Percentiles rank a stretch among this genome's conserved stretches.
Evolutionary conservation across 139 green algal species (phyloP).

Genomic region (Yamagishiella unicocca): DNA sequence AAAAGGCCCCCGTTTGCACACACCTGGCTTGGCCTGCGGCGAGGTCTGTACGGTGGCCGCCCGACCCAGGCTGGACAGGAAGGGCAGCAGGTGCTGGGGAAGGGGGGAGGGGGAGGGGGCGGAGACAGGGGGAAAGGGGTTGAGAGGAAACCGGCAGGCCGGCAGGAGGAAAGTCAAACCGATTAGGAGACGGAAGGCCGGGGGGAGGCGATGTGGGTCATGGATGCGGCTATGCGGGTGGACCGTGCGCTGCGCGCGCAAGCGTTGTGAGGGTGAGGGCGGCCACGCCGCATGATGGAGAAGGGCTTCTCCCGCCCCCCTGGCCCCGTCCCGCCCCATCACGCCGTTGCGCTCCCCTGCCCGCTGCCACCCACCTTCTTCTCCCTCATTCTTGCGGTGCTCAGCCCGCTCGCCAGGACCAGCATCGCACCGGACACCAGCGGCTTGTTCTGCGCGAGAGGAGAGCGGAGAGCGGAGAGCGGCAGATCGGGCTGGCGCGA

Average conservation of each 20-base stretch:
- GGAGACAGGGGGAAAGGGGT: not conserved
- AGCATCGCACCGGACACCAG: slow-evolving; percentile 74
- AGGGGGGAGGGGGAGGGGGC: not conserved
- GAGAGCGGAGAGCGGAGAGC: no score
- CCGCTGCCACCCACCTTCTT: slow-evolving; percentile 51
- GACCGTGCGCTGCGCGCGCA: no score
- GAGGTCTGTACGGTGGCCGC: slow-evolving; percentile 38
- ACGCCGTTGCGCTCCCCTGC: no score
- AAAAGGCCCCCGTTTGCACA: no score
- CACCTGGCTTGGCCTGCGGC: slow-evolving; percentile 52
- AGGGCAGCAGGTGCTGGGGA: slow-evolving; percentile 57
- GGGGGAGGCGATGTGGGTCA: no score
- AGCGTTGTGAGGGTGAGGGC: no score
- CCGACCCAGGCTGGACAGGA: slow-evolving; percentile 22
- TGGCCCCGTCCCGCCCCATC: not conserved
- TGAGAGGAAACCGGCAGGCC: not conserved
- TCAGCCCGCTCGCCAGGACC: slow-evolving; percentile 72
- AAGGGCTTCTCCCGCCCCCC: not conserved
- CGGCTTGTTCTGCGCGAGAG: slow-evolving; percentile 75
- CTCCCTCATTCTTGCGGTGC: slow-evolving; percentile 47
- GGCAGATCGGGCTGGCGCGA: no score
- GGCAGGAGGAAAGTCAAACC: no score
- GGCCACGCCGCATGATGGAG: no score
- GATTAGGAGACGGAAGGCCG: no score
- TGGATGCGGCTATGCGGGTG: no score